Base-by-base conservation (phyloP, 2,329 filamentous ascomycete species). In the Penicillium sp. region DNA sequence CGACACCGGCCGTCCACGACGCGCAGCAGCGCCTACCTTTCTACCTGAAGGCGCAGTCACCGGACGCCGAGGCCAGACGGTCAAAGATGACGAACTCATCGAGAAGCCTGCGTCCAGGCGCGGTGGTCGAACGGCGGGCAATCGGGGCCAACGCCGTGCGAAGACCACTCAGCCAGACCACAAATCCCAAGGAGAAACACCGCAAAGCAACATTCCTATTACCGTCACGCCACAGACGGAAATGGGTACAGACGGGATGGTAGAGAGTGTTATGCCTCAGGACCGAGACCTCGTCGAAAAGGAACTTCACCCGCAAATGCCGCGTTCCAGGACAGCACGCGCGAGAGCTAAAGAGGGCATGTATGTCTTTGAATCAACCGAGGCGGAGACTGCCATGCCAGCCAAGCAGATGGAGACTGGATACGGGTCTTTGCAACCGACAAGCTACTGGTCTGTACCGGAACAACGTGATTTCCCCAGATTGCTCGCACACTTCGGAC, bases 361-460 rank as follows among this genome's bases (percentile, higher is more conserved):
- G 13, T 68, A 68, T 54, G 62, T 69, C 13, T 69, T 69, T 45
- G 68, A 71, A 43, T 61, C 67, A 1, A 60, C 61, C 6, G 68
- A 71, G 45, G 45, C 56, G 24, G 68, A 71, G 10, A 47, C 56
- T 31, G 24, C 52, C 15, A 27, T 62, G 39, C 31, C 55, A 20
- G 40, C 45, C n/a, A 63, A 63, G 39, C 58, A 57, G 29, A 40
- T 59, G 25, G 67, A 69, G 45, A 54, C 56, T 29, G 64, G 63
- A 2, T 73, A 72, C 56, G 68, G 67, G 12, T 67, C 67, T 8
- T 57, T 70, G 50, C 71, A 74, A 45, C 72, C 75, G 27, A 76
- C 73, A 4, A 78, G 75, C 50, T 78, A 78, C 59, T 78, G 75
- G 75, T 78, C 75, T 51, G 75, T 78, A 13, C 73, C 74, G 10